Base-by-base conservation (phyloP, 208 protist species). In the Wallacemonas collosoma region DNA sequence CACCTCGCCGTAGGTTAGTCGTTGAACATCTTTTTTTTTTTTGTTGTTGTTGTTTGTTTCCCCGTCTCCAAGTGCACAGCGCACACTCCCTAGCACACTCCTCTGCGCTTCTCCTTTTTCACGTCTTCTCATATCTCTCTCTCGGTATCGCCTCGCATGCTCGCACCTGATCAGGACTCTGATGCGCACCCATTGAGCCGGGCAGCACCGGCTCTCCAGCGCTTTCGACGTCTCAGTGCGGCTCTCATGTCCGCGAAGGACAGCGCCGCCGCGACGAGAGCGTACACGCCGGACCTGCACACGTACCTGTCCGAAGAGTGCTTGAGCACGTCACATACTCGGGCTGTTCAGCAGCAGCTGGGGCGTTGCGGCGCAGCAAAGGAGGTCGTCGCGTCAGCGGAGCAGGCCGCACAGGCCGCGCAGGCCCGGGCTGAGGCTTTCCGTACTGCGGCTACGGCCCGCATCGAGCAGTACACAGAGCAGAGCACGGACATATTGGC, bases 31-130 rank as follows among this genome's bases (percentile, higher is more conserved):
- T 26, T 26, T 26, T 26, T 26, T 26, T 26, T 26, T 26, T 26
- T 26, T 26, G 0, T 26, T 63, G 45, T 41, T 41, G 5, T 62
- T 63, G 60, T 63, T 60, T 72, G 43, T 44, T 63, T 63, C 38
- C 62, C 17, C 26, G 14, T 57, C 53, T 57, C 53, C 14, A 26
- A 26, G 26, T 26, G 26, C 26, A 26, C 26, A 26, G 26, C 26
- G 26, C 26, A 26, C 26, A 7, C 53, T 38, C 14, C 17, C 26
- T 57, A 6, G 5, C 14, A 57, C 26, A 36, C 53, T 57, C 15
- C 11, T 38, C 53, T 57, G 53, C 26, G 11, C 6, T 57, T 57
- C 26, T 57, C 26, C 17, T 57, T 57, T 62, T 36, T 62, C 17
- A 62, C 15, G 6, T 15, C 14, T 56, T 26, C 9, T 56, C 51